These are phyloP conservation scores for Pichia inconspicua DNA, from an alignment of 1,139 yeast genomes.

Conservation along the genomic window DNA sequence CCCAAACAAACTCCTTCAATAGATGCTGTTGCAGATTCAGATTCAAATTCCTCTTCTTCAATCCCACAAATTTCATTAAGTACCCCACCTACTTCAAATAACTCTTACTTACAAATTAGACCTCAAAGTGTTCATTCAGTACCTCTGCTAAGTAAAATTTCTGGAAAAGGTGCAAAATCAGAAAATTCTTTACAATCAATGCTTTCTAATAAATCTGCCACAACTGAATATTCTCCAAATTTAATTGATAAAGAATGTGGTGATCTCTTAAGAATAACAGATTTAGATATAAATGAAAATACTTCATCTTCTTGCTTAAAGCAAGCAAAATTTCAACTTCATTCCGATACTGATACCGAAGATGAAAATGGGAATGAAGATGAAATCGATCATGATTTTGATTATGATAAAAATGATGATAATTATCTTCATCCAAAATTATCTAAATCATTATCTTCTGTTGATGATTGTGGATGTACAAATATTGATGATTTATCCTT, in stretches of 20 bases:
- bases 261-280: constrained; percentile 20
- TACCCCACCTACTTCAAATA: neutral
- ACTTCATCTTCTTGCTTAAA: too few relatives aligned
- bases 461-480: constrained; percentile 2
- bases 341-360: constrained; percentile 5
- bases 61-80: neutral
- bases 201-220: constrained; percentile 20
- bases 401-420: neutral
- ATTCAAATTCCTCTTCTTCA: neutral
- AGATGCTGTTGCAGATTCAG: neutral
- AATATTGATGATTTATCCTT: neutral
- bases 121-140: neutral
- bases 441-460: neutral
- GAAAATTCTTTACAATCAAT: constrained; percentile 18
- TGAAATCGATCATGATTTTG: constrained; percentile 1
- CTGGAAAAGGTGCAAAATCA: neutral
- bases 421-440: too few relatives aligned
- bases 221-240: constrained; percentile 27
- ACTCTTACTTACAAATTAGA: neutral
- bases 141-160: neutral
- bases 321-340: neutral
- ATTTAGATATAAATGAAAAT: constrained; percentile 19
- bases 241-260: constrained; percentile 26
- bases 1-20: neutral
- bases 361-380: neutral